Evolutionary conservation across 1,284 basidiomycete species (phyloP), one percentile per base, ranked within the genome.

Genomic region (Leucoagaricus sp.): DNA sequence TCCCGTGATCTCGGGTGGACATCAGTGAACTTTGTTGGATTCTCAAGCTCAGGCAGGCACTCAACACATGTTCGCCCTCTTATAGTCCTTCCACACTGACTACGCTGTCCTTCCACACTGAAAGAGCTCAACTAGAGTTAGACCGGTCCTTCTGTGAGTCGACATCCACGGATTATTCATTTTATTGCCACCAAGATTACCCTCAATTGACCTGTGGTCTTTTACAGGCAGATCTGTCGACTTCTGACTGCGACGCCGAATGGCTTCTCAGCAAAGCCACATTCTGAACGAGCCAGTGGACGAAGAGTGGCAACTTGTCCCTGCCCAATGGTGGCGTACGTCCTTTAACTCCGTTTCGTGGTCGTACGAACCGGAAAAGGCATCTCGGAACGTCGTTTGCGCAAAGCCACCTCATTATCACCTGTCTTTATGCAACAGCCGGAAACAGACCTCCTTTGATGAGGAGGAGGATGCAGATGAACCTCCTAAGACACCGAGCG

Each of bases 271-370:
- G 25, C 29, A 9, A 23, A 42, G 19, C 28, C 33, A 29, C n/a
- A 25, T 15, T 38, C 47, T 33, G 38, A 29, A 44, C 15, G 38
- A 49, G n/a, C 47, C 36, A 40, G 64, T 64, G 60, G 71, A 71
- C 57, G 69, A 71, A 56, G 71, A 69, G 57, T 71, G 73, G 72
- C 65, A 72, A 56, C 65, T 73, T 55, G 60, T 74, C 53, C 56
- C 65, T 25, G 31, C 53, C 45, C 62, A 69, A 50, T 71, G 71
- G 69, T 75, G 73, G 72, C 63, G 61, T 53, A 74, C 68, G n/a
- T 63, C 67, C 49, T 71, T 68, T 55, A 61, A 58, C 44, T 62
- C 65, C 31, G 67, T 71, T 19, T 68, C 69, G 9, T 75, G 73
- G 74, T 63, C 68, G 29, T 73, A 68, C 60, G 50, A 47, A 21